These are phyloP conservation scores for Lactifluus rugatus DNA, from an alignment of 768 basidiomycete species.

Conservation along the genomic window DNA sequence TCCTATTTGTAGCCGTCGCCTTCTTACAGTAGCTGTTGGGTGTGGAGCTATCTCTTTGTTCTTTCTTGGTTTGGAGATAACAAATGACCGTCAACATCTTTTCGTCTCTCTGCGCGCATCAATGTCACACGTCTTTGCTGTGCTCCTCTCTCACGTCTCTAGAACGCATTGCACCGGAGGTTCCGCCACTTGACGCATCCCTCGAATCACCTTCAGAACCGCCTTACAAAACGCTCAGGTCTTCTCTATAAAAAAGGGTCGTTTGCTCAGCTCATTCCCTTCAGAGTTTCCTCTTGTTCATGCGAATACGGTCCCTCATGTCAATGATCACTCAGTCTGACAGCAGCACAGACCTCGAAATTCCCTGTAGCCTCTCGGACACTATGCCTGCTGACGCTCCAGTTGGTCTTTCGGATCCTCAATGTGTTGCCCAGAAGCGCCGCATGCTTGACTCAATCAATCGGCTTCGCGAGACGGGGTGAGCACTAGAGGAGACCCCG, in stretches of 20 bases:
- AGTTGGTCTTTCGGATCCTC: constrained; percentile 46
- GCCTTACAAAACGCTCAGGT: background rate
- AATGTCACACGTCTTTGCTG: background rate
- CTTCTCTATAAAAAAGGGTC: background rate
- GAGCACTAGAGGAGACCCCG: constrained; percentile 4
- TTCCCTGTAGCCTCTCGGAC: background rate
- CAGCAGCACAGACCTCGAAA: background rate
- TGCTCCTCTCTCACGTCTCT: background rate
- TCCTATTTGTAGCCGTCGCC: background rate
- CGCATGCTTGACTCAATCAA: constrained; percentile 52
- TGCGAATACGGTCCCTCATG: background rate
- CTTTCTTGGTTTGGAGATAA: background rate
- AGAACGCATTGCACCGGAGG: background rate
- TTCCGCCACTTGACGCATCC: background rate
- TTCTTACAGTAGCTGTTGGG: background rate
- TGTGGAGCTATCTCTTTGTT: background rate
- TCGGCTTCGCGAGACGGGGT: constrained; percentile 55
- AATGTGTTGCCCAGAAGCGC: constrained; percentile 33
- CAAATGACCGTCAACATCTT: too few species aligned
- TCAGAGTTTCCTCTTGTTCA: background rate
- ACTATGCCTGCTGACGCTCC: constrained; percentile 11
- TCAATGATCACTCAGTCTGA: background rate
- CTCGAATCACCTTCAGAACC: background rate
- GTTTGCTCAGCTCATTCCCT: too few species aligned
- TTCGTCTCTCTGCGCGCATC: background rate